Evolutionary conservation across 345 rosid genomes (phyloP), one percentile per base, ranked within the genome.

Genomic region (Arabidopsis suecica): DNA sequence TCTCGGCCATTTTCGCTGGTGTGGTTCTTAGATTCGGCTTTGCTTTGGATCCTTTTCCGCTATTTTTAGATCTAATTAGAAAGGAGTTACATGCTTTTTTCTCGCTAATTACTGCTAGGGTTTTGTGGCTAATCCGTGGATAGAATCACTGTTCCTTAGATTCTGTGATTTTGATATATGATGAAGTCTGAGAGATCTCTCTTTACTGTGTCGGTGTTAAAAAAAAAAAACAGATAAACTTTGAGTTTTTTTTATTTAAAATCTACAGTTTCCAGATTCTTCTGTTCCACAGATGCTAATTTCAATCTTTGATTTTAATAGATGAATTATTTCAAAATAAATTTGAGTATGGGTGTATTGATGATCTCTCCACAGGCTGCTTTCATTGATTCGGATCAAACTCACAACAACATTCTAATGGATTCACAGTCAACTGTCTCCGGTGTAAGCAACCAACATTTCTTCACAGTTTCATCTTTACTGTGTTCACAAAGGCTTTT

Each of bases 371-470:
- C 9, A 13, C 76, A 77, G 76, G 61, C 18, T 70, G 12, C 61
- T 75, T 50, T 75, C 73, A 60, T 5, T 30, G 37, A 51, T 33
- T 48, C 22, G 12, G 77, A 71, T 64, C 76, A 70, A 70, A 25
- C 62, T 38, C 81, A 78, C 0, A 33, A 48, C 63, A 72, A 65
- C 63, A 72, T 72, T 22, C 77, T 71, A 1, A 78, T 78, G 81
- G 77, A 78, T 50, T 59, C 77, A 0, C 81, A 78, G 9, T 47
- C 81, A 36, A 64, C 55, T 65, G 36, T 49, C 36, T 58, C 68
- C 0, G 32, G 18, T 65, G 81, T 78, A 71, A 58, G 77, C 32
- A 7, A 38, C 6, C 10, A 53, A 8, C 3, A 2, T 16, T 33
- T 10, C 3, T n/a, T n/a, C 30, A 28, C 3, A 28, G 0, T 45